phyloP scores from a whole-genome alignment of 495 filamentous ascomycete genomes.

The Penicillium robsamsonii region DNA sequence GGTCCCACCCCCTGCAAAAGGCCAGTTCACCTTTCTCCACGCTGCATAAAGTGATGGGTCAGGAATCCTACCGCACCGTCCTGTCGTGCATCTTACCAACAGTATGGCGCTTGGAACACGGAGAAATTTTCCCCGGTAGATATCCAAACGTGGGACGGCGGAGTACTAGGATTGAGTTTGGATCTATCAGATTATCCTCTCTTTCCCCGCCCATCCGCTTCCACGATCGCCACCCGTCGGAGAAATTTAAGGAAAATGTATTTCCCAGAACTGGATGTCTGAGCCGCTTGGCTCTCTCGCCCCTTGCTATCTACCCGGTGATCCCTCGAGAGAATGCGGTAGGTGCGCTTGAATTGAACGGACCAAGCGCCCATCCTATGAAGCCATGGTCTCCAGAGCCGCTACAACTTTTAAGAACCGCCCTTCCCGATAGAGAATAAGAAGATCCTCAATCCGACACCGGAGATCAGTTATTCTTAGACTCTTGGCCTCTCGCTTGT shows the following conservation, averaged over 20 bases:
- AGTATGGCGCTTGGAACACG: constrained; percentile 9
- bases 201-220: background rate
- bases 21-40: background rate
- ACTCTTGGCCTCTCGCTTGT: background rate
- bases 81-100: constrained; percentile 22
- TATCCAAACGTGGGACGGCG: constrained; percentile 9
- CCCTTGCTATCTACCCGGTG: background rate
- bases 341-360: background rate
- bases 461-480: background rate
- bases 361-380: background rate
- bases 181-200: constrained; percentile 20
- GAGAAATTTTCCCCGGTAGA: constrained; percentile 12
- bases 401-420: background rate
- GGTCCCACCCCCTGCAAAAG: background rate
- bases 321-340: background rate
- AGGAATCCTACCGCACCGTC: constrained; percentile 15
- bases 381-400: background rate
- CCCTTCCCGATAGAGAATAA: background rate
- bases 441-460: background rate
- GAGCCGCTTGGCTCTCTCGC: background rate
- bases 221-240: constrained; percentile 1
- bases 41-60: constrained; percentile 16
- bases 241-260: constrained; percentile 1
- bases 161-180: background rate
- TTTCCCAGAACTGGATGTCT: background rate